Evolutionary conservation across 2,329 filamentous ascomycete genomes (phyloP), one percentile per base, ranked within the genome.

Genomic region (Monilinia vaccinii-corymbosi): DNA sequence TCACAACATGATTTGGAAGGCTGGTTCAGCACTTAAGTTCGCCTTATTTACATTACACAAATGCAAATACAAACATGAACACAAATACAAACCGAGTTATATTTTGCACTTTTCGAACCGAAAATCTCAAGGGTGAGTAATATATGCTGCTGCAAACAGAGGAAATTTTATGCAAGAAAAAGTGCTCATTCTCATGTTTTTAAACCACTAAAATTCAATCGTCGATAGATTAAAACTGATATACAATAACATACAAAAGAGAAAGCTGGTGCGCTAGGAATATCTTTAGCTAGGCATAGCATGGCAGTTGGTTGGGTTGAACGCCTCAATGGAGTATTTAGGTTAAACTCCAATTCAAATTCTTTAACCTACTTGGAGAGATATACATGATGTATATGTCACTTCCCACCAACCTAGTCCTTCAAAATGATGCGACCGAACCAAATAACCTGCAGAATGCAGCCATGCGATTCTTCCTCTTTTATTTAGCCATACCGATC

Each of bases 1-100:
- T 14, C 23, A 14, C 3, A 2, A 36, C 3, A 36, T 0, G 2
- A 7, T 4, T 38, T 2, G 5, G 9, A 4, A 3, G 25, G 21
- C 18, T 14, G 13, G 1, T 51, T 28, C 2, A 2, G 34, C 4
- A 36, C 7, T 36, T 13, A 9, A 25, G 10, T 45, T 23, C 14
- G n/a, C 42, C 2, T n/a, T 28, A 25, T 3, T 10, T 5, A 38
- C 18, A 28, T 21, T 5, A 9, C 18, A 8, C 23, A 4, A 10
- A 36, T 40, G 6, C 14, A 40, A 40, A 49, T 4, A 13, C 46
- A 11, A 23, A 16, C 1, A 23, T 51, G 0, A 25, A 25, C 7
- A 38, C 7, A 25, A 25, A 25, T 0, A 18, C 21, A 25, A 6
- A 10, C 16, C 14, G 14, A 38, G 32, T 6, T 6, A 25, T 25